Evolutionary conservation across 345 rosid genomes (phyloP), one percentile per base, ranked within the genome.

Genomic region (Cochlearia excelsa): DNA sequence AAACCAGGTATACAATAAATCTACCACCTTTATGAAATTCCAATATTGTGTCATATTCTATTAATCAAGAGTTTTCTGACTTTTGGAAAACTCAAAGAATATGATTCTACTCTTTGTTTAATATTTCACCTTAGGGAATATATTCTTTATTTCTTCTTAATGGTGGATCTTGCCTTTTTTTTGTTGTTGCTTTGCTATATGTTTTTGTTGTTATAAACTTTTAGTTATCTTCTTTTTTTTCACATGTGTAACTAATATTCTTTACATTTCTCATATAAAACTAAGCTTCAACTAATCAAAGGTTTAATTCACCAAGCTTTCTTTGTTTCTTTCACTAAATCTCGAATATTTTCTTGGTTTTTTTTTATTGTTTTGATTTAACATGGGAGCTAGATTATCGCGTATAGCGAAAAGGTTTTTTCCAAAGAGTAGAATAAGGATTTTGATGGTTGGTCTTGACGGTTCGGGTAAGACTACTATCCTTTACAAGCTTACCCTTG

Each of bases 381-480:
- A 33, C 3, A 85, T 81, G 89, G 81, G 87, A 26, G 65, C 54
- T 3, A 58, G 60, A 63, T 57, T 81, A 59, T 75, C 78, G 28
- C 66, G 74, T 68, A 70, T 83, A 44, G 71, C 80, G 5, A 75
- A 74, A 71, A 66, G 83, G 75, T 78, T 78, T 34, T 62, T 75
- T 39, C 62, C 74, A 0, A 76, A 57, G 65, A 47, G 38, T 2
- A 68, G 37, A 63, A 54, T 73, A 42, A 80, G 78, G 67, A 74
- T 84, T 41, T 61, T 84, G 55, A 85, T 81, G 93, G 78, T 85
- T 16, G 90, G 90, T 65, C 93, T 85, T 59, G 88, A 85, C 64
- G 79, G 66, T 65, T 85, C 90, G 1, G 88, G 94, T 59, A 85
- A 86, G 70, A 78, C 95, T 51, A 80, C 86, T 52, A 78, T 86